Conservation (phyloP, 2,329 filamentous ascomycete species). For the Didymella arachidicola region DNA sequence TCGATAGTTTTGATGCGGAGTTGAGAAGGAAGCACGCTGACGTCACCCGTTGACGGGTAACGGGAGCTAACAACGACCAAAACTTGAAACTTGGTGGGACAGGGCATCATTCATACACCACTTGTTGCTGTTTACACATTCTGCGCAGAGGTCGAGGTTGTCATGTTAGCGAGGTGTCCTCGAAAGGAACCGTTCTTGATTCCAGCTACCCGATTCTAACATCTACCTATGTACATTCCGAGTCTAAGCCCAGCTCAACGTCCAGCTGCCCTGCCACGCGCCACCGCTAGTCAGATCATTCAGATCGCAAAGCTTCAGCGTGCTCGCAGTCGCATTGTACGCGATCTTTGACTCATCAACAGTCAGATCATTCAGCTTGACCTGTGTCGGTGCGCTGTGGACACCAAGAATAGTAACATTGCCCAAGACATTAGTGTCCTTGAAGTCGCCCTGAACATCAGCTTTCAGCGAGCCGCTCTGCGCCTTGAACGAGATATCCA, state of each 20-base stretch:
- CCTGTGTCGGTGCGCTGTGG: constrained; percentile 45
- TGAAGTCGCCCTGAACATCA: constrained; percentile 60
- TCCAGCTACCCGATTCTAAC: background rate
- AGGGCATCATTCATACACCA: constrained; percentile 18
- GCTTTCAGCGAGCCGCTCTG: constrained; percentile 57
- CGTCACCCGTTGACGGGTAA: constrained; percentile 31
- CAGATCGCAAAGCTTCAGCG: constrained; percentile 62
- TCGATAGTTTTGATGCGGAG: constrained; percentile 14
- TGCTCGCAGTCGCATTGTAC: constrained; percentile 58
- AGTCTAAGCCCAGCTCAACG: constrained; percentile 59
- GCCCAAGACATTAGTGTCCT: constrained; percentile 65
- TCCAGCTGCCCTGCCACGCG: constrained; percentile 67
- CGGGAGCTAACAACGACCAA: constrained; percentile 14
- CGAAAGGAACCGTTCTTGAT: background rate
- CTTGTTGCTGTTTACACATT: constrained; percentile 6
- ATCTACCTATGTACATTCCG: background rate
- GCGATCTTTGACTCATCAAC: constrained; percentile 56
- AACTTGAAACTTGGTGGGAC: constrained; percentile 30
- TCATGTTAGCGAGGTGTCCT: background rate
- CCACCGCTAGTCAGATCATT: constrained; percentile 59
- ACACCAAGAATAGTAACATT: constrained; percentile 72
- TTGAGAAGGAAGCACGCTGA: constrained; percentile 21
- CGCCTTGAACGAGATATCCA: constrained; percentile 62
- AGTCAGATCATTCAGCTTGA: constrained; percentile 58
- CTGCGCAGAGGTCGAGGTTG: too few species aligned